Base-by-base conservation (phyloP, 2,329 filamentous ascomycete genomes). In the Alternaria sp. region DNA sequence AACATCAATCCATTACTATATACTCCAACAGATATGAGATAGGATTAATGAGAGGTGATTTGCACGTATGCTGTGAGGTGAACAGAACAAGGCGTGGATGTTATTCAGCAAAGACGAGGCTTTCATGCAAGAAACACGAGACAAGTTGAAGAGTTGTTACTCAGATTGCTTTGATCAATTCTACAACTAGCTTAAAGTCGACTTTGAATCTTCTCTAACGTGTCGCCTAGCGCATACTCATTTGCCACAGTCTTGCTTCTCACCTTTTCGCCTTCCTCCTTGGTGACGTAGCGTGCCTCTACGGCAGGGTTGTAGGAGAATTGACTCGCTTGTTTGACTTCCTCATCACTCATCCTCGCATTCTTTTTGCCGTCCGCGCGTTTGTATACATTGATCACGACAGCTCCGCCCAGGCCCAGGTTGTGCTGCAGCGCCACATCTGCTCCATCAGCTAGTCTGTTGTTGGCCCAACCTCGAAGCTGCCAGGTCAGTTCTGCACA, bases 401-500 rank as follows among this genome's bases (percentile, higher is more conserved):
- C 93, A 7, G 94, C 94, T 55, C 94, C 94, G 9, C 94, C 94
- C 7, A 98, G 84, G 0, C 94, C 94, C 1, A 97, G 84, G 75
- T 98, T 98, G 77, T 98, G 94, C 82, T 97, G 94, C 67, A 97
- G 82, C 54, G 91, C 91, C 59, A 88, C 87, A 63, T 83, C 86
- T 0, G 93, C 93, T 53, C 84, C 84, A 9, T 87, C 82, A 0
- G 90, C 85, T 14, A 89, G 81, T 39, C 94, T 85, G 82, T 97
- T 97, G 80, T 95, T 97, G 24, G 94, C 94, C 94, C 94, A 97
- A 18, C 94, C 94, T 64, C 94, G 87, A 65, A 98, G 84, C 75
- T 97, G 94, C 94, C 94, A 98, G 30, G 94, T 91, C 28, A 98
- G 82, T 81, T 98, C 94, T 12, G 94, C 92, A 75, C 93, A 97